Evolutionary conservation across 2,329 filamentous ascomycete species (phyloP), one percentile per base, ranked within the genome.

Genomic region (Chalaropsis thielavioides): DNA sequence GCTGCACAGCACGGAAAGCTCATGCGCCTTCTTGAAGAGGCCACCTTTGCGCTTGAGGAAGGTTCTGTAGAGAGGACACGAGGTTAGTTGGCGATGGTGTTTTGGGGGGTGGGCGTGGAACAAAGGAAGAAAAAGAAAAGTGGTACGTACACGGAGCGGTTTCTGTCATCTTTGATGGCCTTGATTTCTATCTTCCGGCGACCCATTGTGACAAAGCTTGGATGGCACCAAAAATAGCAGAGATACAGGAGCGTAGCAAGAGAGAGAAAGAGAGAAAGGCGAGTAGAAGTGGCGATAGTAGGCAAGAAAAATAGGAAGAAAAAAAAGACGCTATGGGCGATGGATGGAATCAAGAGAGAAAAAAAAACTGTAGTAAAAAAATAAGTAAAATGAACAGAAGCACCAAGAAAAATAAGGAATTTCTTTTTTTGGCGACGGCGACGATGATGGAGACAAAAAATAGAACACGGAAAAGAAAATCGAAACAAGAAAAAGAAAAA

Each of bases 161-260:
- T 96, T 72, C 92, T 86, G 77, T 96, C 92, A 85, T 96, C 92
- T 78, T 96, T 96, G 82, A 97, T 97, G 71, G 92, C 90, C 79
- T 96, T 96, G 81, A 99, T 97, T 80, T 97, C 94, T 75, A 99
- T 99, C 85, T 99, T 99, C 83, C 94, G 86, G 76, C 94, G 87
- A 76, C 94, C 94, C 94, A 99, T 99, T 64, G 62, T 41, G 61
- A 46, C 46, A 54, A 63, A 41, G 17, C 35, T 22, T 46, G 24
- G 41, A 62, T 46, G 22, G 31, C 24, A 38, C 46, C 31, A 41
- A 54, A 63, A 56, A 63, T 56, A 49, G 60, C 15, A n/a, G 41
- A 17, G 43, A 19, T 7, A 22, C 17, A 13, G 46, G 19, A 11
- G 10, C 17, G 22, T 22, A 49, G 46, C n/a, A n/a, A 58, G n/a